Evolutionary conservation across 352 stramenopile genomes (phyloP).

Genomic region (Globisporangium yorkense): DNA sequence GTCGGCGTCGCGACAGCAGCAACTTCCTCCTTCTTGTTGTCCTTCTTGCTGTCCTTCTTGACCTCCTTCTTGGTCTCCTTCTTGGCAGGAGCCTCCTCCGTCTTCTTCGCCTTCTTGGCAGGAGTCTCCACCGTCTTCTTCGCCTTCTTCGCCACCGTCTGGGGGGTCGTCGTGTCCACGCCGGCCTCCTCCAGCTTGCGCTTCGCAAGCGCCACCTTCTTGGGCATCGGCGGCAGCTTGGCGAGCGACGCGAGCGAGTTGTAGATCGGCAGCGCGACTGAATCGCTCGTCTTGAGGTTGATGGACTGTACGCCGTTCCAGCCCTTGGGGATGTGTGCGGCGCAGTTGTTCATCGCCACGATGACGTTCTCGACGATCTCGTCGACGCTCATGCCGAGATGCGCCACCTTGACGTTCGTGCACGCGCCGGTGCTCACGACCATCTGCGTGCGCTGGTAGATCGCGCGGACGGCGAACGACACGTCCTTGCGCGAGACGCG

Average conservation of each 20-base stretch:
- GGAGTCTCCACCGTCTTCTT: background rate
- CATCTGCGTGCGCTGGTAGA: constrained; percentile 76
- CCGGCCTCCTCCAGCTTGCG: constrained; percentile 52
- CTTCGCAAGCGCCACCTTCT: constrained; percentile 50
- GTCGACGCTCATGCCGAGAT: constrained; percentile 47
- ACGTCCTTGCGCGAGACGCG: constrained; percentile 68
- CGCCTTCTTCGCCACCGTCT: constrained; percentile 13
- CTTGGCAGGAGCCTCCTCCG: background rate
- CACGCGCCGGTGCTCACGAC: constrained; percentile 81
- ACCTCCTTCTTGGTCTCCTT: constrained; percentile 1
- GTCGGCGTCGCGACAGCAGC: no score
- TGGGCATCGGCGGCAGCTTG: constrained; percentile 54
- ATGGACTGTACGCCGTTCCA: constrained; percentile 93
- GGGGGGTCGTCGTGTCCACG: constrained; percentile 5
- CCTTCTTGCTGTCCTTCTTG: constrained; percentile 25
- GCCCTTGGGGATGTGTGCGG: constrained; percentile 76
- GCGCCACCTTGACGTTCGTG: constrained; percentile 86
- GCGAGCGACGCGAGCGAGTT: constrained; percentile 61
- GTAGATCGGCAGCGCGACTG: constrained; percentile 89
- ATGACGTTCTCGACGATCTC: constrained; percentile 78
- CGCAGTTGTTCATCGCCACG: constrained; percentile 64
- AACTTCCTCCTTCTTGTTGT: background rate
- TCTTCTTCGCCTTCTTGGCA: background rate
- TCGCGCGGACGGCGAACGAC: constrained; percentile 32
- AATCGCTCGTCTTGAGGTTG: constrained; percentile 86